Evolutionary conservation across 1,139 yeast species (phyloP).

Genomic region (Suhomyces choctaworum): DNA sequence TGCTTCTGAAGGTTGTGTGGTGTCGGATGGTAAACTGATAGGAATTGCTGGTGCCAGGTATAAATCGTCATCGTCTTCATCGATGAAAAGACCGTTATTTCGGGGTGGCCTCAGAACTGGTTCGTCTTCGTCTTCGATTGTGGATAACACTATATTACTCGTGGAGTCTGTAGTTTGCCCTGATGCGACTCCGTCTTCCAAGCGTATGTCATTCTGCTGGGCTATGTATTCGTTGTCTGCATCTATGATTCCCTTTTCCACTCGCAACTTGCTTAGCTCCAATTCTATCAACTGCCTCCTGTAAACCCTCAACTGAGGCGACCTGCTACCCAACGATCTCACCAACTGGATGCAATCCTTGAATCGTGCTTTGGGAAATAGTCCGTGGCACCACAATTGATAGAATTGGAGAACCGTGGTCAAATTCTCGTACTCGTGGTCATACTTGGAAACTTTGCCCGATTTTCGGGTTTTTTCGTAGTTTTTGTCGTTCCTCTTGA

Average conservation of each 20-base stretch:
- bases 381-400: constrained; percentile 82
- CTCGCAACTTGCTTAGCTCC: constrained; percentile 36
- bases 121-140: constrained; percentile 18
- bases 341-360: constrained; percentile 53
- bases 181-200: constrained; percentile 11
- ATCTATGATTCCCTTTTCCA: constrained; percentile 34
- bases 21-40: neutral
- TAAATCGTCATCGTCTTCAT: constrained; percentile 27
- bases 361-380: constrained; percentile 78
- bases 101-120: constrained; percentile 28
- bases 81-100: constrained; percentile 29
- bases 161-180: constrained; percentile 2
- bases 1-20: neutral
- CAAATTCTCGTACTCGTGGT: constrained; percentile 44
- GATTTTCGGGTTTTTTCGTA: constrained; percentile 19
- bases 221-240: constrained; percentile 6
- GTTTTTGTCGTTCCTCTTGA: constrained; percentile 32
- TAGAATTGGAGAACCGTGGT: constrained; percentile 59
- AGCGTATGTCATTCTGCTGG: neutral
- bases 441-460: constrained; percentile 27
- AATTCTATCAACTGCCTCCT: constrained; percentile 38
- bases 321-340: constrained; percentile 34
- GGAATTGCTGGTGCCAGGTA: constrained; percentile 9
- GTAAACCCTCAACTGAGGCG: constrained; percentile 36
- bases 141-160: neutral